Base-by-base conservation (phyloP, 192 early-diverging fungal genomes). In the Coemansia reversa region DNA sequence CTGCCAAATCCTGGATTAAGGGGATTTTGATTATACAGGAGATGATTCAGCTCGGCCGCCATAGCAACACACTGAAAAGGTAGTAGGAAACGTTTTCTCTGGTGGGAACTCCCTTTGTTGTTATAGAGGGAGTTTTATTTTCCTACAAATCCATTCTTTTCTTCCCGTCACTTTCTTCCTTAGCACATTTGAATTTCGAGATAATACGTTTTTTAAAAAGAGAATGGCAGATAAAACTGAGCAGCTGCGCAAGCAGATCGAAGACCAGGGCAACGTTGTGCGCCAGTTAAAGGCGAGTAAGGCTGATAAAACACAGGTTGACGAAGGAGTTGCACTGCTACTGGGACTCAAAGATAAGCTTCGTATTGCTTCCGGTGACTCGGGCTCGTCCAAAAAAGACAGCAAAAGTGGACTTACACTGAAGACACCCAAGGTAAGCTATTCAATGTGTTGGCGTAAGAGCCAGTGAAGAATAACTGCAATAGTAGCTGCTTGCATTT, bases 381-480 rank as follows among this genome's bases (percentile, higher is more conserved):
- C 69, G 9, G 55, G 53, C n/a, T 20, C 70, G 16, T 49, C 70
- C n/a, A 76, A 74, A 50, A 49, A 42, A 12, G 50, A 47, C 18
- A 61, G 62, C 56, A 69, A 60, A 32, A 86, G 87, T 67, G 85
- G 67, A 5, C 9, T 91, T 52, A 78, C 79, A 12, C 82, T 94
- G 11, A 94, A 94, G 70, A 89, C 85, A 2, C 85, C 93, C 51
- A 94, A 94, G 68, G 72, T 74, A 74, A 73, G 33, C 28, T 12
- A 49, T 16, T 49, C 18, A 20, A 20, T 49, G 48, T 16, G 2
- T 18, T 19, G 7, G 48, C 48, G 48, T 49, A 18, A 28, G 12
- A 62, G 45, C 28, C 20, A 39, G 39, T 11, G 20, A 11, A 24
- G 39, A 48, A 49, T 55, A 9, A 2, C 27, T 51, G 23, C 2